Evolutionary conservation across 441 rosid species (phyloP), one percentile per base, ranked within the genome.

Genomic region (Croton laevigatus): DNA sequence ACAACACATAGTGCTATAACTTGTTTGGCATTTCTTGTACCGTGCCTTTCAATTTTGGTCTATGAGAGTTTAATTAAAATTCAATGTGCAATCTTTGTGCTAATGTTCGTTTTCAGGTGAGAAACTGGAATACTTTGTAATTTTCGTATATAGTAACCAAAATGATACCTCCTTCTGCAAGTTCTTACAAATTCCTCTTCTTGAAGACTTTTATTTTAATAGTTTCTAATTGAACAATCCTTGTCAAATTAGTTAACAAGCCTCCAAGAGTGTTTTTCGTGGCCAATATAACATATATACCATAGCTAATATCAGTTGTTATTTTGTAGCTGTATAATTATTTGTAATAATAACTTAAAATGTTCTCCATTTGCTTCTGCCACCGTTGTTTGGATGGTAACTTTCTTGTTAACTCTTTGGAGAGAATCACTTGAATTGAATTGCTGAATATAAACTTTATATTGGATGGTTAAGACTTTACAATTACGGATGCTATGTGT

Each of bases 151-250:
- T 46, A 44, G 34, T 8, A 45, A n/a, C 10, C 7, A 45, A 10
- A 34, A 13, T 1, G 16, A 44, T 59, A 17, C 36, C 45, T 53
- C 17, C 19, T 44, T 38, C 32, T 62, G 59, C 20, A 48, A 23
- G 22, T 51, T 16, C 10, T 61, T 66, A 14, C 48, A 14, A 63
- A 37, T 54, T 17, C 32, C 16, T 20, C 68, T 64, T 68, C 54
- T 57, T 44, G 38, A 59, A 60, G 48, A 59, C 46, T 67, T 69
- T 45, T 53, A 53, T 65, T 67, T 72, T 51, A 42, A 14, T 62
- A 16, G 14, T 46, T 46, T 16, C 52, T 9, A 46, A 16, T 14
- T 46, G 52, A 46, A 46, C 52, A 14, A 40, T 40, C 44, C 44
- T 40, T 40, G 44, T 40, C 44, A 40, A 40, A 46, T 46, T 46